phyloP scores from a whole-genome alignment of 257 asterid species.

The Nicotiana otophora region DNA sequence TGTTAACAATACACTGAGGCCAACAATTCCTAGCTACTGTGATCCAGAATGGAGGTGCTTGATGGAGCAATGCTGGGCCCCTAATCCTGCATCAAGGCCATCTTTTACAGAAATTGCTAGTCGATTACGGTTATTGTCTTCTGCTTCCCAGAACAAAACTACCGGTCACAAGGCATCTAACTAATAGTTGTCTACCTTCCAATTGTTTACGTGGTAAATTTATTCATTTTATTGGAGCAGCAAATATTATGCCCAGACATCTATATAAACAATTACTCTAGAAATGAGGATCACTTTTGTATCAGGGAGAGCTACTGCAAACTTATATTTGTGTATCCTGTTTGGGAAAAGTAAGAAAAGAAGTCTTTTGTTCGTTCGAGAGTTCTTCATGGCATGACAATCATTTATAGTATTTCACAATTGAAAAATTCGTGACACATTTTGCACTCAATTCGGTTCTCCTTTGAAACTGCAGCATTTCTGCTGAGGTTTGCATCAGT shows the following conservation, averaged over 20 bases:
- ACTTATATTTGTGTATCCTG: neutral
- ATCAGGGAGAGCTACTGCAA: neutral
- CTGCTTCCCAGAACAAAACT: conserved; percentile 43
- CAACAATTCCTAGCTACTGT: conserved; percentile 80
- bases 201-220: conserved; percentile 11
- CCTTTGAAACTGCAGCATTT: neutral
- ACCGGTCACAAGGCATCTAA: conserved; percentile 23
- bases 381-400: neutral
- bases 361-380: neutral
- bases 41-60: conserved; percentile 79
- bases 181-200: conserved; percentile 11
- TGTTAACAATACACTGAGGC: conserved; percentile 86
- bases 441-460: neutral
- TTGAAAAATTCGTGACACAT: neutral
- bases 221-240: neutral
- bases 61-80: conserved; percentile 97
- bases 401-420: neutral
- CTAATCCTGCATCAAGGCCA: conserved; percentile 76
- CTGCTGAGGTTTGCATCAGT: neutral
- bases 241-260: neutral
- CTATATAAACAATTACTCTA: neutral
- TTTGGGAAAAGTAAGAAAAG: neutral
- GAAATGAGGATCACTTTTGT: neutral
- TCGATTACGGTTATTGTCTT: conserved; percentile 67
- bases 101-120: conserved; percentile 76